Base-by-base conservation (phyloP, 371 early-diverging fungal species). In the Mycotypha africana region DNA sequence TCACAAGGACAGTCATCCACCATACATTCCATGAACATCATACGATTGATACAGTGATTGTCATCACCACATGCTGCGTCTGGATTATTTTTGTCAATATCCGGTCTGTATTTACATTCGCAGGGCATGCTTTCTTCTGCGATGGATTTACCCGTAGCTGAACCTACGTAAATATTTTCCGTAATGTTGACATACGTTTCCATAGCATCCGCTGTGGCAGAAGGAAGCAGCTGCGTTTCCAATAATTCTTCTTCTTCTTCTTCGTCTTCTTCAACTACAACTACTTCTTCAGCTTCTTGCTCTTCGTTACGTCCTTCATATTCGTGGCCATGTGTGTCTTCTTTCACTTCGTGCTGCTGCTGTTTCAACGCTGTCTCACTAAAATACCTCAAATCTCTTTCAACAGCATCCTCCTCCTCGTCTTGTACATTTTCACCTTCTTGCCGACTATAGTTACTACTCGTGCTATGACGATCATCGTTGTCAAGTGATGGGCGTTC, bases 11-110 rank as follows among this genome's bases (percentile, higher is more conserved):
- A 97, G 36, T 86, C 84, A 23, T 87, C 82, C 9, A 75, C 80
- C 19, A 81, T 76, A 62, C 97, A 97, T 65, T 97, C 97, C 52
- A 94, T 88, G 42, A 85, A 85, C 42, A 95, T 67, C 56, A 81
- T 78, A 40, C 95, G 70, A 62, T 97, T 97, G 60, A 95, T 91
- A 60, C 97, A 96, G 38, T 78, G 64, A 10, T 82, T 70, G 39
- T 81, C 78, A 14, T 84, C 85, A 22, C 96, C 95, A 62, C 95
- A 94, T 1, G 95, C 95, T 25, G 53, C 62, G 38, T 45, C 42
- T 11, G 56, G 59, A 37, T 62, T 49, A n/a, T n/a, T n/a, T n/a
- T n/a, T n/a, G 30, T 62, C 69, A 7, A 52, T 25, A 22, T 52
- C 80, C 34, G 78, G 76, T 26, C 82, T 68, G 57, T 81, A 85